Evolutionary conservation across 352 stramenopile species (phyloP), one percentile per base, ranked within the genome.

Genomic region (Elongisporangium undulatum): DNA sequence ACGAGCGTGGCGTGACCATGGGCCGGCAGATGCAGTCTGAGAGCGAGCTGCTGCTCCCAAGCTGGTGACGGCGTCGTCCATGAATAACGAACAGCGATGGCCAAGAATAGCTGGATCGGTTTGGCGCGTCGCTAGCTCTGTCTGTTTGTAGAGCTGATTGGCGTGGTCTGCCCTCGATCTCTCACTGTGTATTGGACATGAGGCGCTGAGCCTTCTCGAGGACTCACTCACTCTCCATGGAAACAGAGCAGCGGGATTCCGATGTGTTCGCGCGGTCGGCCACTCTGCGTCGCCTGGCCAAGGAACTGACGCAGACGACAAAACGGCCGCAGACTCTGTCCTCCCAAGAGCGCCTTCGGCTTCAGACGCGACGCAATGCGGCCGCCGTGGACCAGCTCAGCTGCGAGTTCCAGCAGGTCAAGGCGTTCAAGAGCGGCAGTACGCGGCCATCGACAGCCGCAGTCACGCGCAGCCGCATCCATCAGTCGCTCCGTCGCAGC

Each of bases 391-490:
- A 41, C 29, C 29, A 41, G 29, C 29, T 41, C 29, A 41, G 5
- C 9, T 41, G 29, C 29, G 29, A 41, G 9, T 41, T 41, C 9
- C 29, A 41, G 29, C 29, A 41, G 8, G 29, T 41, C 29, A 41
- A 41, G 29, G 29, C 29, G 5, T 41, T 41, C 29, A 41, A 41
- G 29, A 41, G 29, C 29, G 13, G 29, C 5, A 4, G 8, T 13
- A n/a, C n/a, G 53, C 68, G 78, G 5, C 76, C 80, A 15, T 68
- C 76, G 19, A 87, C 80, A 9, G 80, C 80, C 12, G 66, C 69
- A 21, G 66, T 68, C 5, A 74, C 71, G 3, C 78, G 85, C 56
- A 90, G 78, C 56, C 76, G 80, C 13, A 71, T 88, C 17, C 80
- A 87, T 38, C 67, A 90, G 59, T 75, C 76, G 12, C 61, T 90